Percentiles rank a stretch among this genome's conserved stretches.
These are phyloP conservation scores for Haematococcus sp. DNA, from an alignment of 139 green algal genomes.

Conservation along the genomic window DNA sequence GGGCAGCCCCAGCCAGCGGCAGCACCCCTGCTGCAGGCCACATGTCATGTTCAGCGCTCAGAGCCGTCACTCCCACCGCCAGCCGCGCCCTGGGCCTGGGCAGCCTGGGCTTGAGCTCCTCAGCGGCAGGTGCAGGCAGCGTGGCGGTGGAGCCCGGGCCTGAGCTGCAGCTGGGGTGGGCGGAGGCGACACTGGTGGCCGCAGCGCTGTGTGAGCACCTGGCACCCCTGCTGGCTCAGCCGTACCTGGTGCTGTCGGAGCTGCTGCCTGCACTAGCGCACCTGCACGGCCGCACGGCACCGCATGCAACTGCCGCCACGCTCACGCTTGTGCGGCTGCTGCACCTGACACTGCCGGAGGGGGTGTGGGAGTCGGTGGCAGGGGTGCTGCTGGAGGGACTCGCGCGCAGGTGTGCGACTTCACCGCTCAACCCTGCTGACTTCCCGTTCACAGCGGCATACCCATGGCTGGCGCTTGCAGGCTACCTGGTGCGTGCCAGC, in stretches of 20 bases:
- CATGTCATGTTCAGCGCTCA: no score
- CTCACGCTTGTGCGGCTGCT: constrained; percentile 18
- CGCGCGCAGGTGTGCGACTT: constrained; percentile 17
- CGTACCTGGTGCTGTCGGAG: background rate
- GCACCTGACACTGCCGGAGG: background rate
- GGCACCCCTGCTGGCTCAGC: constrained; percentile 15
- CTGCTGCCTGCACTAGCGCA: constrained; percentile 15
- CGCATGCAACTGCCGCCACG: background rate
- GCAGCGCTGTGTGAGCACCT: constrained; percentile 27
- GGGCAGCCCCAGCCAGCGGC: no score
- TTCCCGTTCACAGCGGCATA: constrained; percentile 34
- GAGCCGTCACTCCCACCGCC: no score
- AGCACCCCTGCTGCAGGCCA: no score
- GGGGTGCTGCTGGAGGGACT: constrained; percentile 24
- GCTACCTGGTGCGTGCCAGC: background rate
- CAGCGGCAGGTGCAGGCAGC: background rate
- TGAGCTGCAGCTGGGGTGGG: constrained; percentile 15
- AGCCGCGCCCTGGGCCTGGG: no score
- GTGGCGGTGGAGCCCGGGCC: background rate
- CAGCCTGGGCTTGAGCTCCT: no score
- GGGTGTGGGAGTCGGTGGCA: constrained; percentile 11
- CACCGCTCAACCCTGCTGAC: constrained; percentile 26
- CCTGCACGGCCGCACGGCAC: constrained; percentile 8
- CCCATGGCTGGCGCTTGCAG: constrained; percentile 14
- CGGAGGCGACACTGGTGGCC: constrained; percentile 43